Percentiles rank a stretch among this genome's conserved stretches.
Conservation (phyloP, 2,329 filamentous ascomycete species). For the Dryadomyces quercus-mongolicae region DNA sequence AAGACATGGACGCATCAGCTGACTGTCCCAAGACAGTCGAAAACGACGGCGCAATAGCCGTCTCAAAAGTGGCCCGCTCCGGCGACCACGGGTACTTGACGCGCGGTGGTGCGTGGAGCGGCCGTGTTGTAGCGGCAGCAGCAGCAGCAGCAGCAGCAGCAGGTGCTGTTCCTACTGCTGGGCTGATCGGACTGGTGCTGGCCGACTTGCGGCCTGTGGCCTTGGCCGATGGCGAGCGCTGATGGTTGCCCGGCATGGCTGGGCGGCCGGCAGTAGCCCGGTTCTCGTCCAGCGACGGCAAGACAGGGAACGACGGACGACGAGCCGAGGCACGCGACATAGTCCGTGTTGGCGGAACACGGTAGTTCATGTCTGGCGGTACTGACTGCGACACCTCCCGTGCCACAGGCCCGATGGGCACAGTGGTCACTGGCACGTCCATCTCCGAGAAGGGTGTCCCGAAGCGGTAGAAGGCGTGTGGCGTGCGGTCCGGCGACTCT, state of each 20-base stretch:
- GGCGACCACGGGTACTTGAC: conserved; percentile 43
- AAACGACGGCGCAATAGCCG: conserved; percentile 25
- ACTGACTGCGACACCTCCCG: conserved; percentile 82
- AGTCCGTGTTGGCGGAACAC: conserved; percentile 27
- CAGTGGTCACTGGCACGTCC: conserved; percentile 70
- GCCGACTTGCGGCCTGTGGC: neutral
- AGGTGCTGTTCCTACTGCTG: neutral
- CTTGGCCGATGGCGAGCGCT: conserved; percentile 8
- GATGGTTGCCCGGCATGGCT: conserved; percentile 10
- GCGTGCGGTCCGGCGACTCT: conserved; percentile 32
- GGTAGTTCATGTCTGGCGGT: conserved; percentile 84
- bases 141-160: neutral
- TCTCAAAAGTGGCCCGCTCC: conserved; percentile 33
- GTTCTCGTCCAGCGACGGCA: conserved; percentile 61
- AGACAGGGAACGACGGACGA: conserved; percentile 54
- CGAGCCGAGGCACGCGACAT: conserved; percentile 45
- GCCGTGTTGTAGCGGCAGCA: conserved; percentile 16
- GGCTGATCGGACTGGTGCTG: neutral
- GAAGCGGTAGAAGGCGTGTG: conserved; percentile 56
- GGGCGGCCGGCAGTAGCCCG: conserved; percentile 14
- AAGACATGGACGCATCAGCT: neutral
- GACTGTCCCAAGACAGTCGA: neutral
- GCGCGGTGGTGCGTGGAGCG: conserved; percentile 39
- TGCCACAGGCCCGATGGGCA: conserved; percentile 58
- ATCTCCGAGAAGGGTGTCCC: conserved; percentile 85